These are phyloP conservation scores for Fusarium nodosum DNA, from an alignment of 2,329 filamentous ascomycete species.

Conservation along the genomic window DNA sequence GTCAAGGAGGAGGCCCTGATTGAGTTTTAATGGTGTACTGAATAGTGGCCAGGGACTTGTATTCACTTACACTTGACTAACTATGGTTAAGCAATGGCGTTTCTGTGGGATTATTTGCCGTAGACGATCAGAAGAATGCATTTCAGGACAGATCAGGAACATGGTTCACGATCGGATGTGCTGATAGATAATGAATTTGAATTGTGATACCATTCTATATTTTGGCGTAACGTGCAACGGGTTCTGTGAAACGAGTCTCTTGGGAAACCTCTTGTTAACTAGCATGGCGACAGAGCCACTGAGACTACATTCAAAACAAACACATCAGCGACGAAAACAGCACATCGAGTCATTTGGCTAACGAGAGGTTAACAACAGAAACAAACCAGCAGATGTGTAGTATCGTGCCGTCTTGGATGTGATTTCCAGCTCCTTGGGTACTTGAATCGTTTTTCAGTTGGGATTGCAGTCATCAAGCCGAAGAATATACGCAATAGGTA, in stretches of 20 bases:
- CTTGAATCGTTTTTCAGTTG: not conserved
- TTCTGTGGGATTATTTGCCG: slow-evolving; percentile 20
- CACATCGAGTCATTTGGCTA: not conserved
- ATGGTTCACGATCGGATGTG: slow-evolving; percentile 1
- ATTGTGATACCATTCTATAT: slow-evolving; percentile 16
- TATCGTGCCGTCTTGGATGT: not conserved
- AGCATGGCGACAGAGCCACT: not conserved
- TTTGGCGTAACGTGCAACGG: not conserved
- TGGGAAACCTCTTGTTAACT: not conserved
- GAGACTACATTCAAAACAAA: not conserved
- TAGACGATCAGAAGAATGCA: slow-evolving; percentile 32
- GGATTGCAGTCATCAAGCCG: slow-evolving; percentile 16
- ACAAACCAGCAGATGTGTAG: not conserved
- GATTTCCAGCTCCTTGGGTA: not conserved
- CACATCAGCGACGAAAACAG: not conserved
- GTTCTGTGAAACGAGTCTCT: not conserved
- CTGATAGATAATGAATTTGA: slow-evolving; percentile 17
- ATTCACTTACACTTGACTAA: slow-evolving; percentile 4
- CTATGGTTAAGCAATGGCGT: slow-evolving; percentile 27
- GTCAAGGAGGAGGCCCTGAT: slow-evolving; percentile 83
- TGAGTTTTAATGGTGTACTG: slow-evolving; percentile 69
- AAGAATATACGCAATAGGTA: slow-evolving; percentile 28
- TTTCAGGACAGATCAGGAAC: slow-evolving; percentile 8
- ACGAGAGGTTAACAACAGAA: too few relatives aligned
- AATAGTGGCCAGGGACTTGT: not conserved